Evolutionary conservation across 2,329 filamentous ascomycete species (phyloP), one percentile per base, ranked within the genome.

Genomic region (Amesomyces nigricolor): DNA sequence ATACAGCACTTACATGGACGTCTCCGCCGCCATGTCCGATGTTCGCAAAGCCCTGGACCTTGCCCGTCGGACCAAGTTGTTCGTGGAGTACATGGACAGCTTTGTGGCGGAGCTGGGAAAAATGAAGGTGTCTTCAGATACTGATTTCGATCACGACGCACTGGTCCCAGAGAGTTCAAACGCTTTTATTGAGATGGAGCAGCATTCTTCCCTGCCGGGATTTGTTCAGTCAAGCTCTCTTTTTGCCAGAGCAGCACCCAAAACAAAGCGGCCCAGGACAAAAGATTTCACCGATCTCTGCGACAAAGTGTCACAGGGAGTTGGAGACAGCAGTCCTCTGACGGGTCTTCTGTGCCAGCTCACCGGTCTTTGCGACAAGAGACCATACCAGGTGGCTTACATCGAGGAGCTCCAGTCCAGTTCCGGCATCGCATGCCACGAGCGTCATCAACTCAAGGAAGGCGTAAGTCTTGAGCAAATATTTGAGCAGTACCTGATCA

Each of bases 341-440:
- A n/a, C 17, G 0, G n/a, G 8, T 9, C 44, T 61, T 11, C 40
- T 61, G 14, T 47, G 40, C 9, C 52, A 17, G 1, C 44, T 58
- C n/a, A 44, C 39, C 1, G 37, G 10, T 9, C 40, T 56, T 13
- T 16, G 22, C 14, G 22, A 19, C 11, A 13, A 50, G 5, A 16
- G 42, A 30, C 22, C 53, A 1, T 58, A 57, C 38, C 59, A 60
- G 19, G 17, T 14, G 1, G 13, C 26, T 5, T 61, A 61, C 40
- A 35, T 61, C n/a, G 8, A 46, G 2, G 55, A 61, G 29, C 55
- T 61, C 16, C 53, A 26, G 16, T 5, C 11, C 14, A 55, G 57
- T 8, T 51, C 56, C 3, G 19, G 14, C 9, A 53, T 47, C 32
- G 29, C 22, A 5, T 14, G 30, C 10, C 14, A 2, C 9, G 5